These are phyloP conservation scores for Huntiella omanensis DNA, from an alignment of 2,329 filamentous ascomycete genomes.

Conservation along the genomic window DNA sequence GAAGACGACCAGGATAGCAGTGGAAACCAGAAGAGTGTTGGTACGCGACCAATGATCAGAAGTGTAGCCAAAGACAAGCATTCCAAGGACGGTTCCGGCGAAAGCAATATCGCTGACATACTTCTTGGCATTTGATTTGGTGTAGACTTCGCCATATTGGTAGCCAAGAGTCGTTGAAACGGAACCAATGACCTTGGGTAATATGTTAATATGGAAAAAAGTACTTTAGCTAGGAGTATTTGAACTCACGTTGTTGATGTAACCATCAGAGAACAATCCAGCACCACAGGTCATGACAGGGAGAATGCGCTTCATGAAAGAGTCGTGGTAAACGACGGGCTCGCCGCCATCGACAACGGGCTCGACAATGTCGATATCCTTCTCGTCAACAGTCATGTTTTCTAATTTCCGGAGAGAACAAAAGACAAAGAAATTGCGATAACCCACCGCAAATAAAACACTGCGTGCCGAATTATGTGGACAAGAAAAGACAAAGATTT, in stretches of 20 bases:
- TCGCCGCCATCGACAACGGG: neutral
- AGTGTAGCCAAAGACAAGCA: constrained; percentile 62
- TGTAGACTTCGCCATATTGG: constrained; percentile 55
- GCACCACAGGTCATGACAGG: constrained; percentile 78
- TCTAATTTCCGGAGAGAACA: too few relatives aligned
- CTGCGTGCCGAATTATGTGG: neutral
- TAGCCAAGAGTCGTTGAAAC: constrained; percentile 57
- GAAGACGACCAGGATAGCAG: constrained; percentile 68
- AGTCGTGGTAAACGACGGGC: neutral
- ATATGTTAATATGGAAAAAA: neutral
- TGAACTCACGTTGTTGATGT: constrained; percentile 58
- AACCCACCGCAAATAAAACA: too few relatives aligned
- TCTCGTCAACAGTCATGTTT: constrained; percentile 5
- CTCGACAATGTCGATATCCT: neutral
- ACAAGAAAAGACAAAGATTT: neutral
- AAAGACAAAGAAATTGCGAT: too few relatives aligned
- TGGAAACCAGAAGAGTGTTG: constrained; percentile 63
- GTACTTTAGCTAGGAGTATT: too few relatives aligned
- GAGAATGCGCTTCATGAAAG: constrained; percentile 16
- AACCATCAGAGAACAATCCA: constrained; percentile 80
- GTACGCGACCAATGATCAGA: constrained; percentile 73
- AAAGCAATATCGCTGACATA: constrained; percentile 74
- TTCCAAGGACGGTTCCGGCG: constrained; percentile 67
- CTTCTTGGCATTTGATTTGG: constrained; percentile 45
- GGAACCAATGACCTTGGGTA: constrained; percentile 59